Evolutionary conservation across 176 grass and related monocot genomes (phyloP).

Genomic region (Zoysia japonica): DNA sequence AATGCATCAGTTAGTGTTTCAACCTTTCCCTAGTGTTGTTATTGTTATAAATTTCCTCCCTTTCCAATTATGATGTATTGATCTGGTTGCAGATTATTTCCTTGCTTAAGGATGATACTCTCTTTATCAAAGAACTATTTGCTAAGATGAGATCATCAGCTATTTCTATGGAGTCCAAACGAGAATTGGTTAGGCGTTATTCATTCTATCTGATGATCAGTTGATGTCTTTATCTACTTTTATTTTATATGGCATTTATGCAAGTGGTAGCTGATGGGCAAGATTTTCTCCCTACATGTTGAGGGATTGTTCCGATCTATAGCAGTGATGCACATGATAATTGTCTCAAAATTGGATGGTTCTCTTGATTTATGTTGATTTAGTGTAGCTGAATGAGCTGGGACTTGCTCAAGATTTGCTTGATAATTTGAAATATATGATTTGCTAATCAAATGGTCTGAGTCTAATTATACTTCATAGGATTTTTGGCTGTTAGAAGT

Average conservation of each 20-base stretch:
- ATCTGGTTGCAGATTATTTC: constrained; percentile 85
- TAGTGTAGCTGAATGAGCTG: constrained; percentile 5
- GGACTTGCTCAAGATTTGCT: not conserved
- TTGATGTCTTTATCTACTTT: constrained; percentile 3
- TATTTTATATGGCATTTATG: constrained; percentile 2
- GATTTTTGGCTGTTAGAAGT: constrained; percentile 1
- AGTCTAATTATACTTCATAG: constrained; percentile 22
- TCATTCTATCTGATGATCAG: constrained; percentile 27
- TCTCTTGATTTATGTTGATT: constrained; percentile 23
- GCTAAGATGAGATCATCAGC: constrained; percentile 71
- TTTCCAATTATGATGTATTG: constrained; percentile 29
- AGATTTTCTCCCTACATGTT: not conserved
- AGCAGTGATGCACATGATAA: not conserved
- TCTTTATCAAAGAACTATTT: constrained; percentile 94
- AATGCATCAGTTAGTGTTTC: constrained; percentile 86
- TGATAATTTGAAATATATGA: constrained; percentile 3
- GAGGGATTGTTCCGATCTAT: not conserved
- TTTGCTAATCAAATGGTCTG: constrained; percentile 7
- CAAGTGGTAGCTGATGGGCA: not conserved
- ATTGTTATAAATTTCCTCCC: constrained; percentile 22
- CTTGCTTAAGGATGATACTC: constrained; percentile 88
- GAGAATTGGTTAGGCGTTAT: constrained; percentile 68
- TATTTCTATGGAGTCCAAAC: constrained; percentile 70
- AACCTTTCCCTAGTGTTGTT: constrained; percentile 32
- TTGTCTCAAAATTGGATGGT: constrained; percentile 2